These are phyloP conservation scores for Fusarium hainanense DNA, from an alignment of 2,329 filamentous ascomycete genomes.

Conservation along the genomic window DNA sequence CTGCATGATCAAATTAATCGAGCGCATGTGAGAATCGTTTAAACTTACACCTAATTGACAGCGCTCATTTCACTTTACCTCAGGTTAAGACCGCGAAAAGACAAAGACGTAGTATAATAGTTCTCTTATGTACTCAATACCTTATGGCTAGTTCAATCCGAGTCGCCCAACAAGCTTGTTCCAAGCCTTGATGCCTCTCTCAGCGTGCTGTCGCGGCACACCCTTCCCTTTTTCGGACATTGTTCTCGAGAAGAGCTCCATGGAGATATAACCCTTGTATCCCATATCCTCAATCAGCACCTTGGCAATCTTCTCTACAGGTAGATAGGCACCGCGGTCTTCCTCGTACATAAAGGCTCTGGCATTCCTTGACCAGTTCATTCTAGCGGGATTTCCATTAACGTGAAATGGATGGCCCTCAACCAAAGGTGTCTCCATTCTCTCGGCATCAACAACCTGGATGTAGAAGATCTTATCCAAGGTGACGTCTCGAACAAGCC, in stretches of 20 bases:
- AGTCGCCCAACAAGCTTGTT: conserved; percentile 1
- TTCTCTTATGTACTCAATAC: neutral
- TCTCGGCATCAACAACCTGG: conserved; percentile 11
- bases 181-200: conserved; percentile 5
- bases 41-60: neutral
- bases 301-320: conserved; percentile 2
- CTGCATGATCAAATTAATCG: neutral
- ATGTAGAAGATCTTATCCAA: conserved; percentile 10
- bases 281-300: conserved; percentile 8
- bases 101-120: neutral
- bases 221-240: conserved; percentile 9
- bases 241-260: conserved; percentile 21
- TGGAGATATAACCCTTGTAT: conserved; percentile 5
- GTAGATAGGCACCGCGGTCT: neutral
- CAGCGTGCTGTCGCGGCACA: neutral
- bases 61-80: neutral
- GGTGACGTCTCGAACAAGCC: neutral
- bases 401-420: conserved; percentile 12
- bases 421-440: neutral
- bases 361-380: conserved; percentile 22
- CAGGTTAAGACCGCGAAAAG: neutral
- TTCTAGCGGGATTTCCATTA: conserved; percentile 1
- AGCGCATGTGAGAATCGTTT: neutral
- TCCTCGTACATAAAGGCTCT: conserved; percentile 15
- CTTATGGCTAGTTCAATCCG: neutral